Evolutionary conservation across 345 rosid species (phyloP).

Genomic region (Mallotus nudiflorus): DNA sequence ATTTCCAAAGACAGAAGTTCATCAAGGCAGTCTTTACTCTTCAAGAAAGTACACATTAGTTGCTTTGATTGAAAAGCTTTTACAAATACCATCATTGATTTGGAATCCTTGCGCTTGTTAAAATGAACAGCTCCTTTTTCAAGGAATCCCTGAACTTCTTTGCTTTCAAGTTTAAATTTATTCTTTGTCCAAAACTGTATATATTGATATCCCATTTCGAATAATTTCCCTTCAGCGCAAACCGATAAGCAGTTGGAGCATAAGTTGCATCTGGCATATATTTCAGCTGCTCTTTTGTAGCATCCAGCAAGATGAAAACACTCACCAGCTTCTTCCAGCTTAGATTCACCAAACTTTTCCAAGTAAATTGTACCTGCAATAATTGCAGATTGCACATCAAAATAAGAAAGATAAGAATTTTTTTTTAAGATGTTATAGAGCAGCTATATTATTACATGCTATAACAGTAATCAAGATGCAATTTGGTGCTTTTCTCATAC

Average conservation of each 20-base stretch:
- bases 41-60: slow-evolving; percentile 14
- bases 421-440: background rate
- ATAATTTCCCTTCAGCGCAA: slow-evolving; percentile 41
- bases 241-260: slow-evolving; percentile 36
- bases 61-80: slow-evolving; percentile 13
- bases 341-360: slow-evolving; percentile 38
- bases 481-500: no score
- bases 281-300: slow-evolving; percentile 39
- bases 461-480: no score
- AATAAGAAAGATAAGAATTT: background rate
- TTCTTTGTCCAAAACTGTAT: slow-evolving; percentile 35
- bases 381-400: background rate
- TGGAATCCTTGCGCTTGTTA: background rate
- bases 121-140: slow-evolving; percentile 39
- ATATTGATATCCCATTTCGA: slow-evolving; percentile 36
- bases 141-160: slow-evolving; percentile 11
- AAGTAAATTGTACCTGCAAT: slow-evolving; percentile 40
- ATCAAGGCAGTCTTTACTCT: slow-evolving; percentile 7
- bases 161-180: slow-evolving; percentile 14
- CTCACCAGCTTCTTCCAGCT: slow-evolving; percentile 42
- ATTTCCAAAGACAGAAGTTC: slow-evolving; percentile 31
- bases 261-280: slow-evolving; percentile 32
- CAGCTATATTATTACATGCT: no score
- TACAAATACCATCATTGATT: slow-evolving; percentile 29
- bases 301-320: slow-evolving; percentile 39